A percentile compares a stretch with the other conserved stretches of the same genome.
Conservation (phyloP, 257 asterid genomes). For the Nicotiana noctiflora region DNA sequence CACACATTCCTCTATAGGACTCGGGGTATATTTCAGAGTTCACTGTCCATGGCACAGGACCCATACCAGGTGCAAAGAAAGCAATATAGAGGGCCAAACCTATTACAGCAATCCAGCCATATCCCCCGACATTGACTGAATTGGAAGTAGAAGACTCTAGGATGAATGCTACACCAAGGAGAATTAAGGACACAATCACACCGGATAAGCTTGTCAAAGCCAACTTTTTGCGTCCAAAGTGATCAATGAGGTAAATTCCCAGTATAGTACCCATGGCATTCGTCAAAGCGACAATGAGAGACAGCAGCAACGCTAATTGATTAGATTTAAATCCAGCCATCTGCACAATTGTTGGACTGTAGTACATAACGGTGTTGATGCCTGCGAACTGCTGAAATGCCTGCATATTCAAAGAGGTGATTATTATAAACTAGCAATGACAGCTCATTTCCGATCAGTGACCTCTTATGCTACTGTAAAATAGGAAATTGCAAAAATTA, state of each 20-base stretch:
- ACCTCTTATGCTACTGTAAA: not conserved
- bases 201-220: conserved; percentile 76
- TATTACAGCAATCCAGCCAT: conserved; percentile 73
- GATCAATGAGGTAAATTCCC: conserved; percentile 84
- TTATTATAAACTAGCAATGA: not conserved
- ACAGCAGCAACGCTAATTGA: conserved; percentile 72
- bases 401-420: conserved; percentile 32
- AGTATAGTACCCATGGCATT: conserved; percentile 73
- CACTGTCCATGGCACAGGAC: conserved; percentile 93
- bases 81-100: conserved; percentile 78
- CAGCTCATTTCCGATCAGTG: not conserved
- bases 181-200: conserved; percentile 60
- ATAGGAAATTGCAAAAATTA: not conserved
- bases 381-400: conserved; percentile 96
- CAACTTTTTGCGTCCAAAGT: conserved; percentile 63
- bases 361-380: conserved; percentile 87
- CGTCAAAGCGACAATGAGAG: conserved; percentile 63
- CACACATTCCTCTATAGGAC: conserved; percentile 75
- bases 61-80: conserved; percentile 89
- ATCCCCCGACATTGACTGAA: conserved; percentile 18
- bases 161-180: conserved; percentile 53
- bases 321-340: conserved; percentile 93
- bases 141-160: conserved; percentile 33
- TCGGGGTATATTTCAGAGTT: conserved; percentile 88
- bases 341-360: conserved; percentile 89